A percentile compares a stretch with the other conserved stretches of the same genome.
Conservation (phyloP, 1,284 basidiomycete genomes). For the Gymnopus androsaceus region DNA sequence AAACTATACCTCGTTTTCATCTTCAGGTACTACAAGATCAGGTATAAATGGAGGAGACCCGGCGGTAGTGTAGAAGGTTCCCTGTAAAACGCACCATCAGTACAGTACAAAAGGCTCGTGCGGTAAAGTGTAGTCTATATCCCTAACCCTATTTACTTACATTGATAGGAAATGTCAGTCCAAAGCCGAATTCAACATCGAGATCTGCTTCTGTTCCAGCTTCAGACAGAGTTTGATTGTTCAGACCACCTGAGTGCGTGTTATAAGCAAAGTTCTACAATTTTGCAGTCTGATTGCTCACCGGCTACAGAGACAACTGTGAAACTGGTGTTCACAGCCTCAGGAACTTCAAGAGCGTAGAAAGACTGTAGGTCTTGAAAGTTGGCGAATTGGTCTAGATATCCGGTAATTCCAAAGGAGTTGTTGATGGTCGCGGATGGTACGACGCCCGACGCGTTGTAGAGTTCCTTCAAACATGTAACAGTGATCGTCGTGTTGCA, state of each 20-base stretch:
- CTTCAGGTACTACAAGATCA: slow-evolving; percentile 41
- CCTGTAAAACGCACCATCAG: no score
- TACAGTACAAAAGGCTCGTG: background rate
- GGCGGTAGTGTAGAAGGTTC: slow-evolving; percentile 41
- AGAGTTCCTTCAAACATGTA: no score
- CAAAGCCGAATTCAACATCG: slow-evolving; percentile 49
- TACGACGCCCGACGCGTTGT: slow-evolving; percentile 39
- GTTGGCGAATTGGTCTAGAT: slow-evolving; percentile 46
- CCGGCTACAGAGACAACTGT: slow-evolving; percentile 53
- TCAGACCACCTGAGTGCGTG: slow-evolving; percentile 55
- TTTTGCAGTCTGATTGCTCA: slow-evolving; percentile 19
- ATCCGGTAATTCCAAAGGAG: slow-evolving; percentile 42
- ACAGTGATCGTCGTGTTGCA: no score
- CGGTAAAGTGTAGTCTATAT: background rate
- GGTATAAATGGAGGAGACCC: slow-evolving; percentile 62
- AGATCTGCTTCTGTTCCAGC: slow-evolving; percentile 68
- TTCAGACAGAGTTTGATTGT: slow-evolving; percentile 47
- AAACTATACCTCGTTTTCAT: slow-evolving; percentile 10
- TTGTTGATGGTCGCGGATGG: slow-evolving; percentile 36
- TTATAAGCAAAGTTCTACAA: background rate
- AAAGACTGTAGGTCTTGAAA: slow-evolving; percentile 55
- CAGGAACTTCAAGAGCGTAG: slow-evolving; percentile 48
- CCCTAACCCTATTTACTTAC: no score
- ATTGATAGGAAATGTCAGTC: slow-evolving; percentile 19
- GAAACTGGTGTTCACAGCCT: slow-evolving; percentile 36